Percentiles rank a stretch among this genome's conserved stretches.
Evolutionary conservation across 345 rosid species (phyloP).

Genomic region (Odontarrhena argentea): DNA sequence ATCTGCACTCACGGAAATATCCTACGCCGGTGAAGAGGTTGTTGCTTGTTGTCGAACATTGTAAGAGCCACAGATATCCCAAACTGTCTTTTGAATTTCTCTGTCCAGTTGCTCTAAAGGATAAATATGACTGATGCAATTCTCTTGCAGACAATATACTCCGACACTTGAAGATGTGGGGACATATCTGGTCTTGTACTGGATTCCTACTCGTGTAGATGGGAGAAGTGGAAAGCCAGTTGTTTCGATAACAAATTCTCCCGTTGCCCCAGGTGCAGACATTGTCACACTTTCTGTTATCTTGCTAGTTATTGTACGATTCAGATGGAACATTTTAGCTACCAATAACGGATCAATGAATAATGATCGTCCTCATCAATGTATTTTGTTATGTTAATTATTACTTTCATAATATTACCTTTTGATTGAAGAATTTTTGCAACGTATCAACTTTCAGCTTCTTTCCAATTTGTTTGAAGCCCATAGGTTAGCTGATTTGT

Average conservation of each 20-base stretch:
- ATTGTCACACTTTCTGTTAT: conserved; percentile 1
- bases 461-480: conserved; percentile 4
- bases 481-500: conserved; percentile 14
- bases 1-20: conserved; percentile 60
- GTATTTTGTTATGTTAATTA: conserved; percentile 19
- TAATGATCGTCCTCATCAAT: conserved; percentile 6
- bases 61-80: conserved; percentile 54
- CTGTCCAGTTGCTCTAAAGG: conserved; percentile 18
- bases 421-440: conserved; percentile 18
- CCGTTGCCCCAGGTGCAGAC: conserved; percentile 74
- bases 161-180: conserved; percentile 94
- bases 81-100: conserved; percentile 14
- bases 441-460: neutral
- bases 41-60: conserved; percentile 56
- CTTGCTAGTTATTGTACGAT: conserved; percentile 10
- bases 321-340: conserved; percentile 8
- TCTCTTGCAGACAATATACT: conserved; percentile 62
- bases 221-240: conserved; percentile 86
- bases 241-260: conserved; percentile 65
- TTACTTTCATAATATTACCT: conserved; percentile 24
- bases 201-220: conserved; percentile 87
- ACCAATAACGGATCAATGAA: neutral
- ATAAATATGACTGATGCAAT: conserved; percentile 17
- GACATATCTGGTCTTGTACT: conserved; percentile 67
- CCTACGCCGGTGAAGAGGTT: conserved; percentile 53